Evolutionary conservation across 2,329 filamentous ascomycete species (phyloP), one percentile per base, ranked within the genome.

Genomic region (Teratosphaeria destructans): DNA sequence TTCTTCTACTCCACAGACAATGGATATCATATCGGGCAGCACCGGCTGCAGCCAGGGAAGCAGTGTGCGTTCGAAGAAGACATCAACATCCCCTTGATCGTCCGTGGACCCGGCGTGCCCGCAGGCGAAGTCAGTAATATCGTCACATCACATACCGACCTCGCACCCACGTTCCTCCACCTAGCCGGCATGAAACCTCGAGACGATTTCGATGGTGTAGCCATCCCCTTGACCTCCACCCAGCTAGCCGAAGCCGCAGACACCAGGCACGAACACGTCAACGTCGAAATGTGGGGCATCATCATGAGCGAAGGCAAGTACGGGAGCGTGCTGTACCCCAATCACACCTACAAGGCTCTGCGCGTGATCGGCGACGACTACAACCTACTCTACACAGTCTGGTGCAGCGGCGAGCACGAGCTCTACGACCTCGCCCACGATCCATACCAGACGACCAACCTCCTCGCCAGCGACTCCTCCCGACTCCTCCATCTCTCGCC

Each of bases 371-470:
- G 65, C 3, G 39, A 64, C 2, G 64, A 56, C 8, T 88, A 87
- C 66, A 82, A 80, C 65, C 68, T 88, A 5, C 83, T 84, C 62
- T 89, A 89, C 65, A 80, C 83, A 0, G 83, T 87, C 0, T 89
- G 85, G 85, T 89, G 86, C 67, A 86, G 74, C 14, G 83, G 84
- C 57, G 85, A 87, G 54, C 81, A 83, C 59, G 85, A 89, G 68
- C 77, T 87, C 2, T 89, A 88, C 67, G 79, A 88, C 35, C 57
- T 70, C 49, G 54, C 35, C 23, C 1, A 55, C 14, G 66, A 69
- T 52, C 63, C 64, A 0, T 65, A 69, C 57, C 59, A 68, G 57
- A 66, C 61, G 57, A 47, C 62, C 8, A 68, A 70, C 53, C 47
- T 68, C 12, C 59, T 61, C 23, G 43, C 43, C 43, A 23, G 16